These are phyloP conservation scores for Syzygium malaccense DNA, from an alignment of 441 rosid genomes.

Conservation along the genomic window DNA sequence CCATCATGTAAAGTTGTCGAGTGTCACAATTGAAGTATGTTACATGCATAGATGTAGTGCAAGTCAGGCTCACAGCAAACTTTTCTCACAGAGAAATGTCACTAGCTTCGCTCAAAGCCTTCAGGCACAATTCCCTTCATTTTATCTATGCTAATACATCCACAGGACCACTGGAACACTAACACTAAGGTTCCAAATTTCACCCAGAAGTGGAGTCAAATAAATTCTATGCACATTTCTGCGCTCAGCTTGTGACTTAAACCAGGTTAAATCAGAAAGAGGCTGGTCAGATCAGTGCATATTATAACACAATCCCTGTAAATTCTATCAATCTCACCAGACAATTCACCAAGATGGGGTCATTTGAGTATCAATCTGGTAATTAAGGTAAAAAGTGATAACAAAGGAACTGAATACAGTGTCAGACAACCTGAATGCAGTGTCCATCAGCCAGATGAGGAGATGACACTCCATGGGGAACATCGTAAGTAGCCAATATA, in stretches of 20 bases:
- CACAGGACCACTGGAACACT: background rate
- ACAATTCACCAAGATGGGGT: background rate
- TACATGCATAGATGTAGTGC: background rate
- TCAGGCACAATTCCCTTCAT: background rate
- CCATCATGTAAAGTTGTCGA: background rate
- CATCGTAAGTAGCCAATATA: constrained; percentile 58
- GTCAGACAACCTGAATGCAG: constrained; percentile 59
- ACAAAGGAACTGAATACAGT: constrained; percentile 1
- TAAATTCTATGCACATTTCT: background rate
- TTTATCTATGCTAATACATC: background rate
- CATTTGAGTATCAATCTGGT: background rate
- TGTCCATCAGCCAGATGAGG: constrained; percentile 53
- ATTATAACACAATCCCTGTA: background rate
- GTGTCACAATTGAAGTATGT: background rate
- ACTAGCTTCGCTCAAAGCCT: background rate
- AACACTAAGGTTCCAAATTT: background rate
- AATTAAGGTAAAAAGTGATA: background rate
- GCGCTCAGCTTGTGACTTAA: background rate
- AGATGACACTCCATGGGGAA: constrained; percentile 67
- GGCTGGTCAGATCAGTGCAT: background rate
- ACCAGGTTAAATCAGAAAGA: background rate
- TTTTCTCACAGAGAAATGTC: background rate
- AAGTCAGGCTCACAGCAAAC: background rate
- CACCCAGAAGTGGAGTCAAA: background rate
- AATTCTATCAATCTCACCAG: background rate